These are phyloP conservation scores for Phytophthora sojae DNA, from an alignment of 352 stramenopile genomes.

Conservation along the genomic window DNA sequence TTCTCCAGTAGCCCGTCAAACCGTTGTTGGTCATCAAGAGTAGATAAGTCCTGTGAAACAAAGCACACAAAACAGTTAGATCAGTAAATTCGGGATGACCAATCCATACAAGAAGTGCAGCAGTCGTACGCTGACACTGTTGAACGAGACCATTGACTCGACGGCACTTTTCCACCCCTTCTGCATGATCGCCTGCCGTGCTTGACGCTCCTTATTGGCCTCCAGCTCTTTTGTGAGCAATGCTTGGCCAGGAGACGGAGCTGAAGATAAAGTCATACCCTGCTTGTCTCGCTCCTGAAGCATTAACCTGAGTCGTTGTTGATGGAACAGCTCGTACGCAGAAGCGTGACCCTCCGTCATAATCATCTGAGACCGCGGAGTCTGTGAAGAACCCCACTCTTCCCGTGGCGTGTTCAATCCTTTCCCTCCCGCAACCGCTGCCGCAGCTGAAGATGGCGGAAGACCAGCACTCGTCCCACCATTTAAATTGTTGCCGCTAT, in stretches of 20 bases:
- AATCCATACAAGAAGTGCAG: constrained; percentile 1
- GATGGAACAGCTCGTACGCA: constrained; percentile 88
- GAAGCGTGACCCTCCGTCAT: constrained; percentile 84
- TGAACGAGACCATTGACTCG: constrained; percentile 82
- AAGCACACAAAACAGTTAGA: constrained; percentile 13
- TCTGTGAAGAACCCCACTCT: constrained; percentile 90
- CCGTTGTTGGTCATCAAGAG: constrained; percentile 64
- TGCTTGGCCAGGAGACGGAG: constrained; percentile 83
- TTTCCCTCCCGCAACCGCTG: constrained; percentile 45
- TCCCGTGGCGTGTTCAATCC: constrained; percentile 77
- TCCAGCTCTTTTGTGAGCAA: constrained; percentile 90
- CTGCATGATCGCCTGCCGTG: constrained; percentile 89
- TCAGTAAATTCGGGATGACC: background rate
- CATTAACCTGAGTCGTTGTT: constrained; percentile 86
- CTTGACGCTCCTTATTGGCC: constrained; percentile 89
- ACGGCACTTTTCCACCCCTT: constrained; percentile 90
- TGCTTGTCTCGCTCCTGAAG: constrained; percentile 85
- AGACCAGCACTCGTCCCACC: constrained; percentile 34
- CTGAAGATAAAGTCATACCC: constrained; percentile 78
- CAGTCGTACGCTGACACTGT: constrained; percentile 54
- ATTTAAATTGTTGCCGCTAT: constrained; percentile 20
- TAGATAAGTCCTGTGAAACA: constrained; percentile 48
- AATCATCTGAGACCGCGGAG: constrained; percentile 83
- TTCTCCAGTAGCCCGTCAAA: constrained; percentile 75
- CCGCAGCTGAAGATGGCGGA: constrained; percentile 47